Evolutionary conservation across 1,139 yeast species (phyloP).

Genomic region (Nakaseomyces delphensis): DNA sequence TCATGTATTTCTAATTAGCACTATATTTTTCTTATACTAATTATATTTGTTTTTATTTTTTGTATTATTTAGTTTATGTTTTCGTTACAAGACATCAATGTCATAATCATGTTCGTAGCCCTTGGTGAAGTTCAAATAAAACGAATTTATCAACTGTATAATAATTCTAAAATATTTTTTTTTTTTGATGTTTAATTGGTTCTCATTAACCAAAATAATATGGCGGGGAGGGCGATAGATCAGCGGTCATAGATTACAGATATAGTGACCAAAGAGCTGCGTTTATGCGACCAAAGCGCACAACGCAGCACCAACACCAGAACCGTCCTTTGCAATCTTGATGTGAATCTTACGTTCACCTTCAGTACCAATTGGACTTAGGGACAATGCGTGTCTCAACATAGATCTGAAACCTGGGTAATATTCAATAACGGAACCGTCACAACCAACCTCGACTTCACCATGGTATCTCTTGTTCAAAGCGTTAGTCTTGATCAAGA

Average conservation of each 20-base stretch:
- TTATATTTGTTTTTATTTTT: not conserved
- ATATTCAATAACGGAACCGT: conserved; percentile 87
- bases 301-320: conserved; percentile 94
- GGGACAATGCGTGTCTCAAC: conserved; percentile 65
- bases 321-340: conserved; percentile 84
- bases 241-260: not conserved
- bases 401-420: conserved; percentile 80
- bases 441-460: conserved; percentile 86
- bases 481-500: conserved; percentile 49
- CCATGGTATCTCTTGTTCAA: conserved; percentile 47
- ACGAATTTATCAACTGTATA: conserved; percentile 4
- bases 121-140: conserved; percentile 2
- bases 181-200: not conserved
- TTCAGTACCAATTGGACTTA: conserved; percentile 63
- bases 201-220: not conserved
- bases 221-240: not conserved
- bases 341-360: conserved; percentile 63
- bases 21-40: not conserved
- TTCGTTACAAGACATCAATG: conserved; percentile 3
- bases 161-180: not conserved
- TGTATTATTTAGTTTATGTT: not conserved
- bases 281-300: conserved; percentile 49
- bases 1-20: not conserved
- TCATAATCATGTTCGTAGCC: conserved; percentile 1
- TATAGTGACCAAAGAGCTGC: not conserved